phyloP scores from a whole-genome alignment of 169 alveolate species.

The Haemoproteus tartakovskyi region DNA sequence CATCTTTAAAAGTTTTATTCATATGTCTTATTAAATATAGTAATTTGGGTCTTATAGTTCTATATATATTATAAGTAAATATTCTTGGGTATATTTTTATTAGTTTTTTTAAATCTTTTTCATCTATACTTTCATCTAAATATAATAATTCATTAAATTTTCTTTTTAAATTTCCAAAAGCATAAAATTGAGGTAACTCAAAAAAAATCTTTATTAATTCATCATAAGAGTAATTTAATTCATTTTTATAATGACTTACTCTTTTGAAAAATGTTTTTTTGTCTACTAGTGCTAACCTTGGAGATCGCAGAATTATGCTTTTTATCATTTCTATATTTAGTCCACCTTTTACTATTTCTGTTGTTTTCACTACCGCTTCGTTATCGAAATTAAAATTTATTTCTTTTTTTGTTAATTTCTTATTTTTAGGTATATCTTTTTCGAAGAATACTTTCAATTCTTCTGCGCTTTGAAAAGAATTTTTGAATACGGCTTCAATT shows the following conservation, averaged over 20 bases:
- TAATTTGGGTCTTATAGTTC: conserved; percentile 74
- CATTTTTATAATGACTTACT: conserved; percentile 52
- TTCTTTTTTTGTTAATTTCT: conserved; percentile 20
- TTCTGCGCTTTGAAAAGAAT: conserved; percentile 16
- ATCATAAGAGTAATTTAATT: conserved; percentile 14
- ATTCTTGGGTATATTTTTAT: conserved; percentile 69
- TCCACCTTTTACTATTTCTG: conserved; percentile 12
- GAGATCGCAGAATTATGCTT: conserved; percentile 31
- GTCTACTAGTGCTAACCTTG: conserved; percentile 47
- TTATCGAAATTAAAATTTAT: conserved; percentile 26
- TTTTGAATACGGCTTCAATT: conserved; percentile 19
- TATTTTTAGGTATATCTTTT: conserved; percentile 6
- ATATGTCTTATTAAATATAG: conserved; percentile 69
- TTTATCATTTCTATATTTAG: conserved; percentile 56
- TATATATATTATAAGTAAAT: conserved; percentile 68
- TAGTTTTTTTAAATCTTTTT: conserved; percentile 63
- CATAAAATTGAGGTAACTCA: conserved; percentile 51
- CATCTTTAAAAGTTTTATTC: conserved; percentile 64
- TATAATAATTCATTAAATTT: conserved; percentile 57
- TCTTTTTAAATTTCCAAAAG: conserved; percentile 60
- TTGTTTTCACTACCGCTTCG: conserved; percentile 14
- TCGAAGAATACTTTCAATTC: conserved; percentile 41
- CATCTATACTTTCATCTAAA: conserved; percentile 40
- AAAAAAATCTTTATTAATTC: conserved; percentile 38
- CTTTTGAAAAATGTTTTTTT: conserved; percentile 35